Conservation (phyloP, 495 filamentous ascomycete species). For the Annulohypoxylon maeteangense region DNA sequence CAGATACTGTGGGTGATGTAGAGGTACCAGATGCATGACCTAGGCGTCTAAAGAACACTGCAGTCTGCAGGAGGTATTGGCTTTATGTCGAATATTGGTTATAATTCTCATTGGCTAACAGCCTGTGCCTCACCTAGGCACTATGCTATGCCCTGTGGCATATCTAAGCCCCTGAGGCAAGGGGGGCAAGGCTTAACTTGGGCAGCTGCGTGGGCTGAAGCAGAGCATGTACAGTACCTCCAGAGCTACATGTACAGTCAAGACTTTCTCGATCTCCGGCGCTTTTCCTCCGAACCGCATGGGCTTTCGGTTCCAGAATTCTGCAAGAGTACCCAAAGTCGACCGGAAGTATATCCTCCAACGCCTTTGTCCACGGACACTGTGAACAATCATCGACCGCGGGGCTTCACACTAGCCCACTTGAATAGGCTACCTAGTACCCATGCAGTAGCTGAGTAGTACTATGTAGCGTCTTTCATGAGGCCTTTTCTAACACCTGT, state of each 20-base stretch:
- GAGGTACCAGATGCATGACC: conserved; percentile 13
- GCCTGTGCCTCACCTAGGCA: neutral
- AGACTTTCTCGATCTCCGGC: conserved; percentile 11
- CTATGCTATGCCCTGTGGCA: too few species aligned
- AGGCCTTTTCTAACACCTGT: conserved; percentile 4
- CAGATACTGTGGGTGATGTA: conserved; percentile 15
- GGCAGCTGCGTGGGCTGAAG: conserved; percentile 10
- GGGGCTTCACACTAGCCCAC: conserved; percentile 17
- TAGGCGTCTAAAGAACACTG: conserved; percentile 2
- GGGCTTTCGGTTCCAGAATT: conserved; percentile 11
- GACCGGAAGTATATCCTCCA: neutral
- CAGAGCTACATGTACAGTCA: neutral
- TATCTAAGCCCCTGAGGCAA: conserved; percentile 5
- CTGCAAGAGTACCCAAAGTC: conserved; percentile 13
- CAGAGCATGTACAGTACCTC: conserved; percentile 13
- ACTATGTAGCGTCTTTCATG: neutral
- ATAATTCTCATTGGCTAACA: conserved; percentile 10
- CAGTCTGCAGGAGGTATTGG: conserved; percentile 16
- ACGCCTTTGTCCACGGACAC: conserved; percentile 12
- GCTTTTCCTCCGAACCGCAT: conserved; percentile 15
- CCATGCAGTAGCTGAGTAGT: conserved; percentile 35
- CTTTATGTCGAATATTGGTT: conserved; percentile 6
- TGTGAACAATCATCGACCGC: conserved; percentile 28
- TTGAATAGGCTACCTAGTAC: conserved; percentile 18
- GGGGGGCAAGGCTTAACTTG: neutral